Evolutionary conservation across 1,284 basidiomycete genomes (phyloP), one percentile per base, ranked within the genome.

Genomic region (Trametes versicolor): DNA sequence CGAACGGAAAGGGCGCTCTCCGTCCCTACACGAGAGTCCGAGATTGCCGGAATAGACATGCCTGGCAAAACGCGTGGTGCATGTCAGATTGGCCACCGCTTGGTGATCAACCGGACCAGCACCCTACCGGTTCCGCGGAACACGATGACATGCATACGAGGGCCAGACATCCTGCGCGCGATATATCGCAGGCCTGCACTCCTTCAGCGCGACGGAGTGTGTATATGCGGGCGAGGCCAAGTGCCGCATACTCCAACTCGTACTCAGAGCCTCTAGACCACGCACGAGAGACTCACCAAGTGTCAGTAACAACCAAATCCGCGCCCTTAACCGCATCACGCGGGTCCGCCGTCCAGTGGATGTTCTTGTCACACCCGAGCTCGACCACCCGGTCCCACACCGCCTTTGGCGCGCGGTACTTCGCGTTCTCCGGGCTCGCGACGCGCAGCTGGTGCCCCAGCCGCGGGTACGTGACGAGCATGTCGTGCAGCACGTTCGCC

Each of bases 401-500:
- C 0, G 87, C 79, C 37, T 85, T 78, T 53, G 97, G 96, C 21
- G 94, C 89, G 36, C 89, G 85, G 76, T 98, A 98, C 47, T 79
- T 81, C 62, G 74, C 72, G 75, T 84, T 63, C 72, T 86, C 77
- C 69, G 97, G 88, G 10, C 90, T 90, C 29, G 97, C 98, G 34
- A 99, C 85, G 59, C 92, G 89, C 49, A 99, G 78, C 62, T 90
- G 81, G 79, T 97, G 95, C 0, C 98, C 98, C 2, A 99, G 80
- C 45, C 98, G 90, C 41, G 97, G 97, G 74, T 93, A 94, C 8
- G 95, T 89, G 61, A 98, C 97, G 41, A 99, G 89, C 92, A 99
- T 97, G 78, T 99, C 97, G 79, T 99, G 96, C 63, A 98, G 84
- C 59, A 99, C 96, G 77, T 99, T 99, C 68, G 97, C 95, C 37